Conservation (phyloP, 345 rosid species). For the Brassica incana region DNA sequence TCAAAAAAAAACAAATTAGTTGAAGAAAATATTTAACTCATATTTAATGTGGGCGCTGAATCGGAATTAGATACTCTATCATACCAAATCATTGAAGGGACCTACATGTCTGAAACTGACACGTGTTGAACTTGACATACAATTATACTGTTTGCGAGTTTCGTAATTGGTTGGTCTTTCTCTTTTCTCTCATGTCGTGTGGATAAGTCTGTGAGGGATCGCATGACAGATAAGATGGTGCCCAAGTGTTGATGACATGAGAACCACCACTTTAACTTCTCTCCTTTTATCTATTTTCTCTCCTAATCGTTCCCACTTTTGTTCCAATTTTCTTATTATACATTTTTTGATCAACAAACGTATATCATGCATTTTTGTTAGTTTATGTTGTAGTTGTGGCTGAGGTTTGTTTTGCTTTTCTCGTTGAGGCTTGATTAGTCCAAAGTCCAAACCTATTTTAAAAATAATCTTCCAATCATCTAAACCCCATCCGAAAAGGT, state of each 20-base stretch:
- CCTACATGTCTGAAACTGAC: slow-evolving; percentile 37
- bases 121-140: slow-evolving; percentile 30
- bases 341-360: background rate
- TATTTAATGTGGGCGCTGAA: slow-evolving; percentile 7
- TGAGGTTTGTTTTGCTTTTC: slow-evolving; percentile 13
- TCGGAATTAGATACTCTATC: slow-evolving; percentile 33
- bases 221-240: slow-evolving; percentile 32
- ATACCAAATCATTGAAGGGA: slow-evolving; percentile 39
- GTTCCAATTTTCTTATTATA: background rate
- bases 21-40: background rate
- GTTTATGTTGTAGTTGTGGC: slow-evolving; percentile 19
- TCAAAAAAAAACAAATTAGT: background rate
- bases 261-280: slow-evolving; percentile 28
- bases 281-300: background rate
- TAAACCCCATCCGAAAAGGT: slow-evolving; percentile 25
- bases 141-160: slow-evolving; percentile 19
- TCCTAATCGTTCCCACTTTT: background rate
- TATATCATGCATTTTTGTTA: background rate
- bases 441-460: background rate
- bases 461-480: slow-evolving; percentile 29
- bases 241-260: slow-evolving; percentile 34
- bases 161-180: slow-evolving; percentile 26
- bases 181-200: slow-evolving; percentile 19
- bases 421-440: slow-evolving; percentile 18
- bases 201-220: slow-evolving; percentile 26